Conservation (phyloP, 2,329 filamentous ascomycete species). For the Bipolaris bicolor region DNA sequence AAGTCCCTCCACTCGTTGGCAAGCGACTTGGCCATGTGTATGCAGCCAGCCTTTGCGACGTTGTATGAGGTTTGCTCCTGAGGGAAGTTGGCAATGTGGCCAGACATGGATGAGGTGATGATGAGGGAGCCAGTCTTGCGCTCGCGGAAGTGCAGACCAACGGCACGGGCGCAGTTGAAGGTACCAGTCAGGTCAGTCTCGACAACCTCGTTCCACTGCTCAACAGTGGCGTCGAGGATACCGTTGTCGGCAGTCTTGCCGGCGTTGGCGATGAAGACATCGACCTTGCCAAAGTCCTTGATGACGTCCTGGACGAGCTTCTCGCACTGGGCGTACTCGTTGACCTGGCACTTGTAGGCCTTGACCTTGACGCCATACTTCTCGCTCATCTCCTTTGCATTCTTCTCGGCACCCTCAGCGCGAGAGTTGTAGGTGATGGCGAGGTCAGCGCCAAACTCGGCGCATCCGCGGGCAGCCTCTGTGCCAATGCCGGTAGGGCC, state of each 20-base stretch:
- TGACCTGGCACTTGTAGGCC: conserved; percentile 70
- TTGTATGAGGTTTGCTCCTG: conserved; percentile 64
- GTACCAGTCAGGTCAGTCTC: conserved; percentile 87
- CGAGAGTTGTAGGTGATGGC: conserved; percentile 72
- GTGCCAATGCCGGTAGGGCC: conserved; percentile 72
- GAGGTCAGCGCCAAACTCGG: conserved; percentile 68
- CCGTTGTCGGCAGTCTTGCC: conserved; percentile 72
- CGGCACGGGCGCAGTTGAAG: conserved; percentile 86
- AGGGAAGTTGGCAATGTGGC: conserved; percentile 82
- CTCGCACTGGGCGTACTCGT: conserved; percentile 62
- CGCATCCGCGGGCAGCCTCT: conserved; percentile 68
- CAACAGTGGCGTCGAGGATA: conserved; percentile 71
- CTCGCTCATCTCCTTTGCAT: conserved; percentile 65
- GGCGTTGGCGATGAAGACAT: conserved; percentile 72
- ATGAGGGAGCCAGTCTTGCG: conserved; percentile 68
- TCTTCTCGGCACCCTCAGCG: conserved; percentile 67
- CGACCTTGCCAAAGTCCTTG: conserved; percentile 73
- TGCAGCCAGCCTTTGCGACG: conserved; percentile 68
- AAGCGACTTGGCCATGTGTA: conserved; percentile 67
- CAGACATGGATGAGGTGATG: conserved; percentile 77
- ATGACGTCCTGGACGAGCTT: conserved; percentile 65
- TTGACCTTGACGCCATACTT: conserved; percentile 70
- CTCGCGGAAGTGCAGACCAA: conserved; percentile 78
- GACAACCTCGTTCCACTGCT: conserved; percentile 79
- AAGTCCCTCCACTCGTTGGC: conserved; percentile 75